A percentile compares a stretch with the other conserved stretches of the same genome.
These are phyloP conservation scores for Halophytophthora batemanensis DNA, from an alignment of 352 stramenopile species.

Conservation along the genomic window DNA sequence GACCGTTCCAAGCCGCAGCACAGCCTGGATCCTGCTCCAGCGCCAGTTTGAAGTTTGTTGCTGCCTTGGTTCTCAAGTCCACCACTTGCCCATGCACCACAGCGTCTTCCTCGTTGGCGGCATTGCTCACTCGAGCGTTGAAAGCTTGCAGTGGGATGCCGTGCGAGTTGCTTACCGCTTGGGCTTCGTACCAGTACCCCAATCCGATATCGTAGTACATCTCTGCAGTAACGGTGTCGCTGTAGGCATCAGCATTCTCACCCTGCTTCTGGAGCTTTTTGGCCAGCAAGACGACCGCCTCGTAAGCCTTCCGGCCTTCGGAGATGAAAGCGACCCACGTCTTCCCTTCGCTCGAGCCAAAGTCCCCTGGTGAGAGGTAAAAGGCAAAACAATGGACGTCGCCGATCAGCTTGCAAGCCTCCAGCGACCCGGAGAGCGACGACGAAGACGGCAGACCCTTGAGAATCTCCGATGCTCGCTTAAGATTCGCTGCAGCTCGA, in stretches of 20 bases:
- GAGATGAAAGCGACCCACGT: conserved; percentile 68
- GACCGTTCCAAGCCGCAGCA: conserved; percentile 72
- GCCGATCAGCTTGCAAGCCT: conserved; percentile 67
- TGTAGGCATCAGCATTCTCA: conserved; percentile 1
- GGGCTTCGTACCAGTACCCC: conserved; percentile 75
- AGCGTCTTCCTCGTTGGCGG: conserved; percentile 4
- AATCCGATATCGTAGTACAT: conserved; percentile 69
- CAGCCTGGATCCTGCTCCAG: conserved; percentile 44
- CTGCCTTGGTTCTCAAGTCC: conserved; percentile 31
- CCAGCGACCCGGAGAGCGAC: conserved; percentile 23
- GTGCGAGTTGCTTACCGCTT: conserved; percentile 37
- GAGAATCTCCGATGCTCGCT: conserved; percentile 57
- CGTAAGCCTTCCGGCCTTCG: conserved; percentile 53
- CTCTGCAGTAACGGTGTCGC: conserved; percentile 27
- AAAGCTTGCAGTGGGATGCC: conserved; percentile 47
- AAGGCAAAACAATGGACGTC: conserved; percentile 84
- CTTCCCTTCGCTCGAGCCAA: conserved; percentile 22
- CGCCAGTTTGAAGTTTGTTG: conserved; percentile 40
- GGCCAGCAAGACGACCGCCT: conserved; percentile 27
- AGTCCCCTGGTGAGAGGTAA: conserved; percentile 71
- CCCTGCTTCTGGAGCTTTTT: conserved; percentile 8
- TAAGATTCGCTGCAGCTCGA: conserved; percentile 55
- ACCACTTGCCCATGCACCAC: conserved; percentile 2
- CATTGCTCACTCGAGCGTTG: not conserved
- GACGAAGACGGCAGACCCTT: conserved; percentile 27